A percentile compares a stretch with the other conserved stretches of the same genome.
These are phyloP conservation scores for Paecilomyces niveus DNA, from an alignment of 2,329 filamentous ascomycete genomes.

Conservation along the genomic window DNA sequence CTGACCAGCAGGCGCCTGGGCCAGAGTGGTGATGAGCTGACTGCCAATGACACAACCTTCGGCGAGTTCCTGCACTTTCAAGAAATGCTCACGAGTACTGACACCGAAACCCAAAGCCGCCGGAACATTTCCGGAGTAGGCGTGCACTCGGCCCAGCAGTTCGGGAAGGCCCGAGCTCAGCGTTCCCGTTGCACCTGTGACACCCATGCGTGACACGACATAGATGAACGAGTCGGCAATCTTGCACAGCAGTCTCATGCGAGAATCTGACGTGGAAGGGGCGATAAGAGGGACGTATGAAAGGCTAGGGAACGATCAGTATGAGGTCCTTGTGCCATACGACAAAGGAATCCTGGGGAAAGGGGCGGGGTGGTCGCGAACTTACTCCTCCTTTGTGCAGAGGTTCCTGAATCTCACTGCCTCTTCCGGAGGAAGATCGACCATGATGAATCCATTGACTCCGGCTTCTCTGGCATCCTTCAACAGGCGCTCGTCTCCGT, in stretches of 20 bases:
- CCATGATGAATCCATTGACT: constrained; percentile 94
- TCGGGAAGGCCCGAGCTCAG: constrained; percentile 76
- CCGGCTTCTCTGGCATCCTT: constrained; percentile 76
- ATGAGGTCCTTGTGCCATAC: background rate
- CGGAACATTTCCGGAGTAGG: constrained; percentile 83
- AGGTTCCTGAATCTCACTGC: constrained; percentile 83
- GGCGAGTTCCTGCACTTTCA: constrained; percentile 72
- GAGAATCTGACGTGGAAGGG: constrained; percentile 80
- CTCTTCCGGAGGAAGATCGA: constrained; percentile 92
- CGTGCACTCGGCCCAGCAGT: constrained; percentile 77
- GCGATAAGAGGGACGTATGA: constrained; percentile 97
- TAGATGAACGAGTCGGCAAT: constrained; percentile 99
- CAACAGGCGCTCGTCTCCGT: constrained; percentile 85
- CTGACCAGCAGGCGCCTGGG: constrained; percentile 59
- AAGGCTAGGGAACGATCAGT: constrained; percentile 45
- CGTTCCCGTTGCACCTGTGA: constrained; percentile 81
- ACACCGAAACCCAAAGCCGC: constrained; percentile 94
- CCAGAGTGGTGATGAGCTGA: constrained; percentile 80
- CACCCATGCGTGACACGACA: constrained; percentile 93
- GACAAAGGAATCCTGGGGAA: background rate
- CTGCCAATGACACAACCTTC: constrained; percentile 96
- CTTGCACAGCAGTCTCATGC: constrained; percentile 93
- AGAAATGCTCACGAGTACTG: constrained; percentile 89
- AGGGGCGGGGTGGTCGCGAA: constrained; percentile 10
- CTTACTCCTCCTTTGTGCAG: constrained; percentile 68